phyloP scores from a whole-genome alignment of 768 basidiomycete genomes.

The Rhodocollybia butyracea region DNA sequence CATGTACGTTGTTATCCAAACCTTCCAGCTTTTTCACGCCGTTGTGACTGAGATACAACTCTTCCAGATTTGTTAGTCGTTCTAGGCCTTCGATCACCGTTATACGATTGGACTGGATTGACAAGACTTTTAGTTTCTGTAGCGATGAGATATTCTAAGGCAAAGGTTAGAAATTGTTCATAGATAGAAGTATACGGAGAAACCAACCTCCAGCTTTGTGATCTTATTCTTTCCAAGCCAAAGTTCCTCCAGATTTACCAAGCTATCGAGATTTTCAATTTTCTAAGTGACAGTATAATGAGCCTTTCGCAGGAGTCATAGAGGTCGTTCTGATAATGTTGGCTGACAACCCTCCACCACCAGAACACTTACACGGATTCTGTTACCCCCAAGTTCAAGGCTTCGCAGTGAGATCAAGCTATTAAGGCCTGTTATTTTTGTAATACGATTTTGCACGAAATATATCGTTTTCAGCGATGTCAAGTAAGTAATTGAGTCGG shows the following conservation, averaged over 20 bases:
- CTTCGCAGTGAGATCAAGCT: slow-evolving; percentile 59
- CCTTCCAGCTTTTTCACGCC: slow-evolving; percentile 84
- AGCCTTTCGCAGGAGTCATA: too few species aligned
- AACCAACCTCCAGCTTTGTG: slow-evolving; percentile 68
- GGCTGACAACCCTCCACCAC: background rate
- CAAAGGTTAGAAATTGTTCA: background rate
- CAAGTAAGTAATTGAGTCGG: slow-evolving; percentile 58
- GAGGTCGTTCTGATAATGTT: too few species aligned
- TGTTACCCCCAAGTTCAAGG: slow-evolving; percentile 92
- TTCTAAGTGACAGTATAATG: slow-evolving; percentile 39
- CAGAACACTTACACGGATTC: slow-evolving; percentile 64
- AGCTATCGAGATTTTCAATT: slow-evolving; percentile 81
- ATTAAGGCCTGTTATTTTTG: slow-evolving; percentile 67
- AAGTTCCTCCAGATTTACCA: slow-evolving; percentile 84
- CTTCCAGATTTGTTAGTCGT: slow-evolving; percentile 67
- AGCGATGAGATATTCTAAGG: slow-evolving; percentile 66
- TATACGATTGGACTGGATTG: slow-evolving; percentile 92
- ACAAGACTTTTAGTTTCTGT: slow-evolving; percentile 77
- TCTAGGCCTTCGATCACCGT: slow-evolving; percentile 84
- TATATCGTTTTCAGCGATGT: slow-evolving; percentile 73
- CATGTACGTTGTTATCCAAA: slow-evolving; percentile 73
- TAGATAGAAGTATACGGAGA: background rate
- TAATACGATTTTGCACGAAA: slow-evolving; percentile 96
- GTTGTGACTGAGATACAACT: slow-evolving; percentile 93
- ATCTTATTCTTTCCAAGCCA: slow-evolving; percentile 99